Evolutionary conservation across 2,329 filamentous ascomycete species (phyloP), one percentile per base, ranked within the genome.

Genomic region (Colletotrichum echinochloae): DNA sequence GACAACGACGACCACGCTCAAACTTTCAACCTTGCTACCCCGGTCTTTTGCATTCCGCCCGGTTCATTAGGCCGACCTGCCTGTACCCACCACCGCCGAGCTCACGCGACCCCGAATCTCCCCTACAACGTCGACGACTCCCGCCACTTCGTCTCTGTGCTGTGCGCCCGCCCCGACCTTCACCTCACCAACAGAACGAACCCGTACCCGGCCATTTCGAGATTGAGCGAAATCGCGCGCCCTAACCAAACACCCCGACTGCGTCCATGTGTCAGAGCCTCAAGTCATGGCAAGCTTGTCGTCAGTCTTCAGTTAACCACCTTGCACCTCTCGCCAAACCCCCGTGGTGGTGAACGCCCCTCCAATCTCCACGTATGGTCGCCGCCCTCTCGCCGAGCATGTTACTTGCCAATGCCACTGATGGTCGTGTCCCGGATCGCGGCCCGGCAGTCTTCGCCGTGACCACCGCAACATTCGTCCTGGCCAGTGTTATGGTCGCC

Each of bases 401-500:
- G 72, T 72, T 60, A 67, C 44, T 67, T 33, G 60, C 48, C 59
- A 61, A 64, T 55, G 72, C 46, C 37, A 30, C 61, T 37, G 54
- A 66, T 70, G 62, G 60, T 33, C 56, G 76, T 60, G 74, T 84
- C 57, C 82, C 83, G 52, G 83, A 89, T 78, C 86, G 88, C 48
- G 88, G 88, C 28, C 86, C 87, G 66, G 82, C 85, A 46, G 91
- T 94, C 62, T 89, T 94, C 76, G 88, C 88, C 74, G 91, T 94
- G 73, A 92, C 91, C n/a, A 87, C 88, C 8, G 83, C 87, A 26
- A 93, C 92, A 61, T 86, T 95, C 72, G 86, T 87, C 28, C 79
- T 95, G 62, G 90, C 93, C 61, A 91, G 91, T 48, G 77, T 92
- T 65, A 95, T 97, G 78, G 93, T 97, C 74, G 85, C 85, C 51